Conservation (phyloP, 345 rosid genomes). For the Pistacia integerrima region DNA sequence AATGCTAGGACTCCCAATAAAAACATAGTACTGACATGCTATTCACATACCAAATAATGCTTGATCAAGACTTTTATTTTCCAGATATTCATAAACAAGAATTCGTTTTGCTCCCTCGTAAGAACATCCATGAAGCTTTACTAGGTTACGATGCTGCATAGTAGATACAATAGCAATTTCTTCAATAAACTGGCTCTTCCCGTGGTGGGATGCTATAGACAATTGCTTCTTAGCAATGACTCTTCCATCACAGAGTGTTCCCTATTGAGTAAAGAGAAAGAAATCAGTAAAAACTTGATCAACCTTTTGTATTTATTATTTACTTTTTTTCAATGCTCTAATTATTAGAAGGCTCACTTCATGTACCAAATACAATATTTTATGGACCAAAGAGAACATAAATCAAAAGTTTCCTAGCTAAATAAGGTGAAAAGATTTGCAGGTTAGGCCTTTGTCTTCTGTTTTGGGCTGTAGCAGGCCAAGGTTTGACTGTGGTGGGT, state of each 20-base stretch:
- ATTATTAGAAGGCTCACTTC: no score
- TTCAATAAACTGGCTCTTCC: conserved; percentile 24
- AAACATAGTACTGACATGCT: conserved; percentile 19
- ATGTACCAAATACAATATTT: no score
- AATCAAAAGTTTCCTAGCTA: no score
- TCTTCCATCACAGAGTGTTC: conserved; percentile 11
- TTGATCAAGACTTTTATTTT: conserved; percentile 27
- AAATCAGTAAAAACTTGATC: not conserved
- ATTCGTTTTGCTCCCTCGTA: conserved; percentile 45
- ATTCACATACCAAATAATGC: conserved; percentile 18
- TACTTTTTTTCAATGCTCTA: no score
- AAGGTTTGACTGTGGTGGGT: no score
- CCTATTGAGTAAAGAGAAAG: not conserved
- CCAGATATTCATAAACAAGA: conserved; percentile 52
- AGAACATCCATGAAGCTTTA: conserved; percentile 54
- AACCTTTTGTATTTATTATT: no score
- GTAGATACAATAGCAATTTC: conserved; percentile 10
- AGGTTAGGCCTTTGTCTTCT: no score
- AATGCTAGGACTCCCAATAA: conserved; percentile 29
- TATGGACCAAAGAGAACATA: no score
- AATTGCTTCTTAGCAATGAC: conserved; percentile 5
- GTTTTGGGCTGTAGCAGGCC: no score
- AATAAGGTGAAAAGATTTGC: no score
- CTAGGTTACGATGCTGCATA: conserved; percentile 57
- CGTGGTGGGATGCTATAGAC: conserved; percentile 22